A percentile compares a stretch with the other conserved stretches of the same genome.
Conservation (phyloP, 1,284 basidiomycete genomes). For the Pseudomicrostroma phylloplanum region DNA sequence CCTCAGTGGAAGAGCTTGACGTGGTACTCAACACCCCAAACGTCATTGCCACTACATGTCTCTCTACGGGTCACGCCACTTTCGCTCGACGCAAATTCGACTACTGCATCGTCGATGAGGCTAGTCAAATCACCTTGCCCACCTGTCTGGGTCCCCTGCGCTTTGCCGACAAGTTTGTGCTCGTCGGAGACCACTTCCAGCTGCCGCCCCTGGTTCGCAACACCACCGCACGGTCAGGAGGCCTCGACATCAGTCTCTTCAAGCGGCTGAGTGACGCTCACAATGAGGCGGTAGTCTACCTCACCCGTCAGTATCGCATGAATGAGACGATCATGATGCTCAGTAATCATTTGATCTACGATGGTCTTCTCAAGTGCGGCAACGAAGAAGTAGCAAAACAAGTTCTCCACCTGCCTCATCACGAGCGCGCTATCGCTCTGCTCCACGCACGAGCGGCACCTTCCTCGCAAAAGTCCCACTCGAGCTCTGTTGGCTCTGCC, state of each 20-base stretch:
- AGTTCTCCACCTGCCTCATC: slow-evolving; percentile 59
- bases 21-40: slow-evolving; percentile 73
- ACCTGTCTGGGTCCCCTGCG: slow-evolving; percentile 88
- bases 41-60: slow-evolving; percentile 90
- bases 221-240: slow-evolving; percentile 66
- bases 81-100: slow-evolving; percentile 77
- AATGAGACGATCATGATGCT: slow-evolving; percentile 91
- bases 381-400: slow-evolving; percentile 64
- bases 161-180: slow-evolving; percentile 80
- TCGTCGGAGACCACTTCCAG: slow-evolving; percentile 95
- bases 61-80: slow-evolving; percentile 81
- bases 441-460: background rate
- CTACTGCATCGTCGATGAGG: slow-evolving; percentile 96
- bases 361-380: slow-evolving; percentile 71
- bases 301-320: slow-evolving; percentile 90
- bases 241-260: slow-evolving; percentile 85
- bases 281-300: slow-evolving; percentile 71
- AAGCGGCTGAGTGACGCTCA: slow-evolving; percentile 77
- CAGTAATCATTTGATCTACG: slow-evolving; percentile 83
- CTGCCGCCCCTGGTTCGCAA: slow-evolving; percentile 79
- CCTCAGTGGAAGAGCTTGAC: slow-evolving; percentile 53
- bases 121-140: slow-evolving; percentile 92
- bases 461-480: background rate
- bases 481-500: background rate
- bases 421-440: slow-evolving; percentile 4